Base-by-base conservation (phyloP, 2,329 filamentous ascomycete genomes). In the Beauveria asiatica region DNA sequence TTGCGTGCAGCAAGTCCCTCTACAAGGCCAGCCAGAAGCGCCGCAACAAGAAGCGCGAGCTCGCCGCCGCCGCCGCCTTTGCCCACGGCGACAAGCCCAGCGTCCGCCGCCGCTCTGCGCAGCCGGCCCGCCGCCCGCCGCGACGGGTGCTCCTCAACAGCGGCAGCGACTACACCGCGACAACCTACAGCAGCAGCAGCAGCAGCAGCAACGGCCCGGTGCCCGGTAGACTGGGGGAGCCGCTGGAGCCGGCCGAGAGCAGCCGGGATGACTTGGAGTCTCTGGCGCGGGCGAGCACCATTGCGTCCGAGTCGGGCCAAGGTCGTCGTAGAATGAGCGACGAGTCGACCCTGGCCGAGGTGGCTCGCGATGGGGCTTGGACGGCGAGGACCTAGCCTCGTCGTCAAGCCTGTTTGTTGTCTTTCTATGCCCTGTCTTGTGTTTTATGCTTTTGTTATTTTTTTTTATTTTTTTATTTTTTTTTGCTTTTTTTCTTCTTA, bases 1-100 rank as follows among this genome's bases (percentile, higher is more conserved):
- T 58, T 23, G 54, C 54, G 2, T 61, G 60, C 50, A 56, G 55
- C 55, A 52, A 57, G 19, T 53, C 46, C 13, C 55, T 61, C 25
- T 61, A 61, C 60, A 59, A 58, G 45, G 48, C 60, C 21, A 10
- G 48, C 60, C 42, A 55, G 44, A 54, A 61, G 30, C 54, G 42
- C 17, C 54, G 54, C 55, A 33, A 48, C 25, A 57, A 61, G 55
- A 61, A 61, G 60, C 54, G 54, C 25, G 60, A 54, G 13, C 27
- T 57, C 39, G 33, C 41, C 42, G 54, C 23, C 42, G 54, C 23
- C 23, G 23, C 23, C 33, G 54, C 23, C 49, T 37, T 56, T 25
- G 41, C 44, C 11, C 23, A 44, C 19, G 33, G 8, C 46, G 48
- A 57, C 51, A 61, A 61, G 46, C 52, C 52, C 44, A 51, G 37